Percentiles rank a stretch among this genome's conserved stretches.
Evolutionary conservation across 1,139 yeast genomes (phyloP).

Genomic region (Sugiyamaella novakii): DNA sequence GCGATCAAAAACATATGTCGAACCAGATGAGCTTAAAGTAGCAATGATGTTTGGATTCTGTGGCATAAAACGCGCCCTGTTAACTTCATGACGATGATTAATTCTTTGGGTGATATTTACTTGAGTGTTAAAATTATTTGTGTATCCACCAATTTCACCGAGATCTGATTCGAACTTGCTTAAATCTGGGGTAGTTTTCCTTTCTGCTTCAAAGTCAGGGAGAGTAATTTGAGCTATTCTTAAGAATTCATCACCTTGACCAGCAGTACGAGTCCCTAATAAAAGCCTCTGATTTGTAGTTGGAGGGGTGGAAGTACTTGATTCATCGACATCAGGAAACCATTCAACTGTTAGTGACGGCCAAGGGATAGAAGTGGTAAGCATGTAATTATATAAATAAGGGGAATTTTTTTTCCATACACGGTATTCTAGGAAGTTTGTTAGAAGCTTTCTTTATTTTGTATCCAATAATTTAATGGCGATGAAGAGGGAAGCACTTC

Average conservation of each 20-base stretch:
- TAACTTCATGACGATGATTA: conserved; percentile 61
- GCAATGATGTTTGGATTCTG: conserved; percentile 72
- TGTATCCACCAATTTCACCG: conserved; percentile 42
- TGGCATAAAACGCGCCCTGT: conserved; percentile 86
- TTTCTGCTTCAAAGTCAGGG: conserved; percentile 46
- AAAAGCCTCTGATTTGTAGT: conserved; percentile 47
- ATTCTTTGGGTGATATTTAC: conserved; percentile 61
- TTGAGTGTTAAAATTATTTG: conserved; percentile 31
- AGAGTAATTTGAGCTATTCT: conserved; percentile 67
- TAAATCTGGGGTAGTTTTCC: conserved; percentile 24
- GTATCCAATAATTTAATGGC: too few relatives aligned
- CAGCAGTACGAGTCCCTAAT: conserved; percentile 87
- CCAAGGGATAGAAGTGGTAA: conserved; percentile 66
- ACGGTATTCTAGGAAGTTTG: conserved; percentile 50
- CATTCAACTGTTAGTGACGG: conserved; percentile 54
- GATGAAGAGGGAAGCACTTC: too few relatives aligned
- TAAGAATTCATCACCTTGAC: conserved; percentile 72
- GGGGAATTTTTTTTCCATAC: conserved; percentile 98
- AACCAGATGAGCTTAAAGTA: conserved; percentile 77
- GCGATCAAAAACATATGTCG: conserved; percentile 66
- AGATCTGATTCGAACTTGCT: conserved; percentile 42
- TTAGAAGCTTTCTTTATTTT: too few relatives aligned
- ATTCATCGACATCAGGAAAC: conserved; percentile 45
- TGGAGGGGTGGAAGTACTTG: conserved; percentile 25
- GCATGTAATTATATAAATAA: conserved; percentile 74